Evolutionary conservation across 2,329 filamentous ascomycete genomes (phyloP), one percentile per base, ranked within the genome.

Genomic region (Pseudogymnoascus sp.): DNA sequence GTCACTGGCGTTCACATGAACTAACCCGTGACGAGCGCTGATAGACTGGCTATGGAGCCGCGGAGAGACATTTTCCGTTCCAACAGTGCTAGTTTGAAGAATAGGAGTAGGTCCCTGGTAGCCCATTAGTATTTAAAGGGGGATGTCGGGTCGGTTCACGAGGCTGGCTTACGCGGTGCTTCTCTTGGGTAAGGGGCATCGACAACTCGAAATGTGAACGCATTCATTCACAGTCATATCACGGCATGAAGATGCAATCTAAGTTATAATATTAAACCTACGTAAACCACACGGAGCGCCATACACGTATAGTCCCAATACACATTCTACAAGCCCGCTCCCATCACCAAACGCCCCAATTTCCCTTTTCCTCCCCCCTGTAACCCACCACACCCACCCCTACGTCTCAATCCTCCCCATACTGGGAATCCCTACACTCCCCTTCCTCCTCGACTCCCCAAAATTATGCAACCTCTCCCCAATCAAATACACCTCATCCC

Each of bases 401-500:
- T 59, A 71, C 29, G 70, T 71, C 61, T 70, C 68, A 17, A 71
- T 65, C 48, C 70, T 69, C 36, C 67, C 64, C 48, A 71, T 61
- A 62, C 55, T 65, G 6, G 65, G 64, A 8, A 66, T 65, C 41
- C 36, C 48, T 5, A 60, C 63, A 27, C 63, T 61, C 59, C 61
- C 64, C 33, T 55, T 55, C 48, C 48, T 9, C 12, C 48, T 55
- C 27, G 48, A 55, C 48, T 89, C 87, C 2, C 91, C 90, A 4
- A 97, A 96, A 74, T 99, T 99, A 77, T 99, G 95, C 70, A 99
- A 76, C 64, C 92, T 80, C 77, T 99, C 93, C 2, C 94, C 94
- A 71, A 97, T 94, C 48, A 99, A 79, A 73, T 99, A 99, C 0
- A 96, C 92, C 75, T 99, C 95, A 73, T 99, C 95, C 39, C 91